Conservation (phyloP, 2,329 filamentous ascomycete genomes). For the Epicoccum nigrum region DNA sequence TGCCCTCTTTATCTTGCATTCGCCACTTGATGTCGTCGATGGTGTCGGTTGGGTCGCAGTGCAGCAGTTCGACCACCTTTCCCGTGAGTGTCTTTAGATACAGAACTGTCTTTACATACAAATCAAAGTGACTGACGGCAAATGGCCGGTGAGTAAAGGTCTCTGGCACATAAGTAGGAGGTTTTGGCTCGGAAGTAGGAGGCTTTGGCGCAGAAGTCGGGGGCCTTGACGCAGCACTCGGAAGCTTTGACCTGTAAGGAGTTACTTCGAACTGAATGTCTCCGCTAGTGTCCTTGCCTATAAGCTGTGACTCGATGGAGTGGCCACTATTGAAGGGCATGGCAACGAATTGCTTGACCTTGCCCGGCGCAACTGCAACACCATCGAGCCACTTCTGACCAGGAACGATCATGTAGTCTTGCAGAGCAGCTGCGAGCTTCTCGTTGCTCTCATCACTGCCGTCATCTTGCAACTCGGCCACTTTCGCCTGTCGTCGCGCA, state of each 20-base stretch:
- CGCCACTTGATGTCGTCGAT: too few species aligned
- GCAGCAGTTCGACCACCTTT: too few species aligned
- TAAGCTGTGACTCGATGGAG: slow-evolving; percentile 55
- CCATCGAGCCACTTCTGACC: slow-evolving; percentile 53
- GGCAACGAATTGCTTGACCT: slow-evolving; percentile 57
- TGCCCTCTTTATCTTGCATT: too few species aligned
- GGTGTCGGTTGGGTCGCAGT: too few species aligned
- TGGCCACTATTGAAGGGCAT: slow-evolving; percentile 53
- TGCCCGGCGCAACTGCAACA: slow-evolving; percentile 40
- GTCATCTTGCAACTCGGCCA: neutral
- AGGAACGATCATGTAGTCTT: slow-evolving; percentile 54
- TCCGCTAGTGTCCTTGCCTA: slow-evolving; percentile 49
- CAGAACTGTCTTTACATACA: too few species aligned
- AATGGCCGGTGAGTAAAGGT: too few species aligned
- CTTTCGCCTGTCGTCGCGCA: slow-evolving; percentile 4
- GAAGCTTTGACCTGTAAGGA: slow-evolving; percentile 15
- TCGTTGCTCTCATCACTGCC: neutral
- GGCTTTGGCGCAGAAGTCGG: too few species aligned
- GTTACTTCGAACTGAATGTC: slow-evolving; percentile 56
- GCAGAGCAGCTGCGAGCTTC: neutral
- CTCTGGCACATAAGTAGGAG: too few species aligned
- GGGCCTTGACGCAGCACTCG: too few species aligned
- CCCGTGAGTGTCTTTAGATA: too few species aligned
- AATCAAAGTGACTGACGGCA: too few species aligned
- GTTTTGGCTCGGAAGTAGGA: too few species aligned